Evolutionary conservation across 1,139 yeast genomes (phyloP).

Genomic region (Spencermartinsiella ligniputridi): DNA sequence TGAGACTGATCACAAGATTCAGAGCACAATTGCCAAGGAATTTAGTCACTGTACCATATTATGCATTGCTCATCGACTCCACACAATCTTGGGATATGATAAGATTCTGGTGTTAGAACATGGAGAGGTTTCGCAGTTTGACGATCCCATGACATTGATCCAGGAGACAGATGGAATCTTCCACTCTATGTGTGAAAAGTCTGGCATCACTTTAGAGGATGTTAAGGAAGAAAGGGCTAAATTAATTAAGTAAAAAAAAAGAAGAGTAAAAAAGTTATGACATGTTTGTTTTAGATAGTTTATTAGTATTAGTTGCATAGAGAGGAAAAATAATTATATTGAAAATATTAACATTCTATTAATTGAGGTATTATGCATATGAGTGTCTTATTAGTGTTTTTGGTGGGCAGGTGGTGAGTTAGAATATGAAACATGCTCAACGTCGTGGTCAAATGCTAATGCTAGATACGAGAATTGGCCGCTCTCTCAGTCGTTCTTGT

Average conservation of each 20-base stretch:
- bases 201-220: slow-evolving; percentile 37
- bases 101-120: slow-evolving; percentile 60
- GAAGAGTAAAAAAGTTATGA: too few species aligned
- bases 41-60: slow-evolving; percentile 64
- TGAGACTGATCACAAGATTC: slow-evolving; percentile 69
- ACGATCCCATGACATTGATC: slow-evolving; percentile 41
- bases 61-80: slow-evolving; percentile 76
- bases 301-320: too few species aligned
- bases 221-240: slow-evolving; percentile 2
- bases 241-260: not conserved
- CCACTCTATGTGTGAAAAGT: slow-evolving; percentile 54
- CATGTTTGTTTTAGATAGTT: too few species aligned
- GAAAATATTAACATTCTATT: too few species aligned
- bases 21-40: slow-evolving; percentile 56
- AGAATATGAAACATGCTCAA: too few species aligned
- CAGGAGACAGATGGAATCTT: slow-evolving; percentile 42
- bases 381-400: too few species aligned
- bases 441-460: too few species aligned
- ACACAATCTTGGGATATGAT: slow-evolving; percentile 63
- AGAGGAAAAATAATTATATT: not conserved
- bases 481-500: not conserved
- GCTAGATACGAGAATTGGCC: not conserved
- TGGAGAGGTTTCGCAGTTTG: slow-evolving; percentile 58
- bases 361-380: too few species aligned
- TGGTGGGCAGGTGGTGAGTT: too few species aligned